These are phyloP conservation scores for Nigrospora osmanthi DNA, from an alignment of 2,329 filamentous ascomycete genomes.

Conservation along the genomic window DNA sequence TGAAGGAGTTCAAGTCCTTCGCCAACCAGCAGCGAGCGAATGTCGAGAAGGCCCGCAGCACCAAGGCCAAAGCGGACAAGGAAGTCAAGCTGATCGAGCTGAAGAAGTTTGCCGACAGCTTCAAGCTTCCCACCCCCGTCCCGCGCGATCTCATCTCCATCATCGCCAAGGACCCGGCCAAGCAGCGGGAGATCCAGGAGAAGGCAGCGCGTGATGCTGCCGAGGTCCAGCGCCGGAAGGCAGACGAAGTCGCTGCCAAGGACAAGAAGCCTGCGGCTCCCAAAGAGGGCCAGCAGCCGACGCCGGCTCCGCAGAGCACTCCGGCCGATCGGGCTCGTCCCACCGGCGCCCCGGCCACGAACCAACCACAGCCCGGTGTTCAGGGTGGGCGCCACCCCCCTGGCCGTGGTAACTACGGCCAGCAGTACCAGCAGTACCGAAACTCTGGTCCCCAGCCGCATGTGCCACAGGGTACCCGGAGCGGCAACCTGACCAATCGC, in stretches of 20 bases:
- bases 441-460: conserved; percentile 33
- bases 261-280: conserved; percentile 43
- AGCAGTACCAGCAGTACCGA: conserved; percentile 38
- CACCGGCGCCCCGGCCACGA: conserved; percentile 16
- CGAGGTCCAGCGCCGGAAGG: conserved; percentile 42
- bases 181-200: conserved; percentile 87
- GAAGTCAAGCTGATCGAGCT: conserved; percentile 89
- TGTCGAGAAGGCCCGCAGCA: conserved; percentile 47
- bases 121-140: conserved; percentile 90
- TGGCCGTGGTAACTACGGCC: conserved; percentile 39
- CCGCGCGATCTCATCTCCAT: conserved; percentile 89
- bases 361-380: conserved; percentile 5
- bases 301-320: conserved; percentile 8
- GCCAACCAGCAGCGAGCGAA: conserved; percentile 47
- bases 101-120: conserved; percentile 88
- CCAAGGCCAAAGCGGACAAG: conserved; percentile 66
- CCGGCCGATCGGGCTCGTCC: conserved; percentile 21
- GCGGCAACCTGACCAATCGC: conserved; percentile 40
- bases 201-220: conserved; percentile 74
- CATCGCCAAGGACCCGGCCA: conserved; percentile 90
- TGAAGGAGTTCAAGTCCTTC: conserved; percentile 58
- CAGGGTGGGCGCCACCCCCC: conserved; percentile 32
- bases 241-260: conserved; percentile 32
- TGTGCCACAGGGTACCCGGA: conserved; percentile 28
- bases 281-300: conserved; percentile 35